These are phyloP conservation scores for Lentinula sp. DNA, from an alignment of 768 basidiomycete species.

Conservation along the genomic window DNA sequence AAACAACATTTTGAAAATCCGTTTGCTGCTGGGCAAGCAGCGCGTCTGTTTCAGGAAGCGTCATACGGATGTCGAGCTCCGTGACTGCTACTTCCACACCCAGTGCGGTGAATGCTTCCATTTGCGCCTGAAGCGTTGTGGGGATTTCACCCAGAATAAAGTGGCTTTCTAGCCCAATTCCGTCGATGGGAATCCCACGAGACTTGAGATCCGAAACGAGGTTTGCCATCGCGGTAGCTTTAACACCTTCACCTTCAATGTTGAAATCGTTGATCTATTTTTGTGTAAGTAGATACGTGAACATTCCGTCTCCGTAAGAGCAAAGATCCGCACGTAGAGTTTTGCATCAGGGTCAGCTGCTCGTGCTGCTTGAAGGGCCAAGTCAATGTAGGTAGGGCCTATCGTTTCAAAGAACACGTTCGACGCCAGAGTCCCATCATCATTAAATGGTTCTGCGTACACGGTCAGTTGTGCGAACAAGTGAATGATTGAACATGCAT, in stretches of 20 bases:
- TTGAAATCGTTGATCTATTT: constrained; percentile 22
- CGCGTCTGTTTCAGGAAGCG: constrained; percentile 26
- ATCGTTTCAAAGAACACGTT: constrained; percentile 37
- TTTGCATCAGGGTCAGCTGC: constrained; percentile 38
- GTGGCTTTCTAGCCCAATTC: constrained; percentile 39
- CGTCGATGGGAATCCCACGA: constrained; percentile 36
- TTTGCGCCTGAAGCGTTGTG: constrained; percentile 22
- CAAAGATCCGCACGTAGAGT: constrained; percentile 28
- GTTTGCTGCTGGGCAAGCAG: constrained; percentile 33
- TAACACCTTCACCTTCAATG: constrained; percentile 25
- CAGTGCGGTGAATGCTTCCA: constrained; percentile 34
- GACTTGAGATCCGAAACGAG: constrained; percentile 33
- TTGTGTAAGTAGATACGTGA: background rate
- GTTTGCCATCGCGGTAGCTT: constrained; percentile 35
- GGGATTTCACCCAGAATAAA: constrained; percentile 38
- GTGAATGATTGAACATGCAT: background rate
- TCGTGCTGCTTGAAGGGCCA: constrained; percentile 37
- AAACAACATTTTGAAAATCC: constrained; percentile 36
- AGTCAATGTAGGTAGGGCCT: constrained; percentile 30
- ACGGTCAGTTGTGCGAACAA: background rate
- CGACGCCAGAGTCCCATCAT: constrained; percentile 39
- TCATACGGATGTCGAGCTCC: constrained; percentile 42
- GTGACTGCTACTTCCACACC: constrained; percentile 46
- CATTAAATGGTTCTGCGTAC: constrained; percentile 35
- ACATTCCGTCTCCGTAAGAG: background rate